phyloP scores from a whole-genome alignment of 1,284 basidiomycete species.

The Agaricales sp. region DNA sequence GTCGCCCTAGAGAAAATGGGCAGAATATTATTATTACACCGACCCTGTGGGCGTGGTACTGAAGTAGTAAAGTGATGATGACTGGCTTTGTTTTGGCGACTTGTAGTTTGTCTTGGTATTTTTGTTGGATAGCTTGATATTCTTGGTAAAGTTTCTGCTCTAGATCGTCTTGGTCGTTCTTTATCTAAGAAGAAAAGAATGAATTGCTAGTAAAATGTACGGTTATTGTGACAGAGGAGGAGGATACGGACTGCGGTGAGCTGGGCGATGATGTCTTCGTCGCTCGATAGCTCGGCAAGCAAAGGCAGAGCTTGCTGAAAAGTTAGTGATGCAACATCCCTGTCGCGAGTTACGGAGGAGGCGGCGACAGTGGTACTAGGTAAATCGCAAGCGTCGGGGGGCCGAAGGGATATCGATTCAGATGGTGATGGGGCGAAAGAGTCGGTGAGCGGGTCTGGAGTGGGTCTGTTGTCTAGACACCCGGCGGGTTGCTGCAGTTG shows the following conservation, averaged over 20 bases:
- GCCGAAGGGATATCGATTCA: no score
- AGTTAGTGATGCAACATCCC: conserved; percentile 36
- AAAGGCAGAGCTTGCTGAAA: conserved; percentile 58
- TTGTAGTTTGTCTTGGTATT: conserved; percentile 61
- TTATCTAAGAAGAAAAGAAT: conserved; percentile 26
- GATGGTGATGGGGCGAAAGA: no score
- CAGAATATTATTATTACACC: conserved; percentile 9
- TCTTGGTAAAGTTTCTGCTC: conserved; percentile 60
- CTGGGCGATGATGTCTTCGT: conserved; percentile 34
- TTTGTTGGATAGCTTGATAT: conserved; percentile 43
- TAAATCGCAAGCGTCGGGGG: no score
- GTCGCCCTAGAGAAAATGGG: conserved; percentile 38
- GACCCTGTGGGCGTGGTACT: conserved; percentile 1
- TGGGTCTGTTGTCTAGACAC: no score
- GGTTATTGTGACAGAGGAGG: no score
- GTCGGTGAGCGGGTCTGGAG: no score
- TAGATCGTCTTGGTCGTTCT: conserved; percentile 52
- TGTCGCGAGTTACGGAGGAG: conserved; percentile 22
- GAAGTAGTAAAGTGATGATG: conserved; percentile 4
- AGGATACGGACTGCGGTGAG: conserved; percentile 35
- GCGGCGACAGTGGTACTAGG: no score
- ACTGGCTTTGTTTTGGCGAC: conserved; percentile 54
- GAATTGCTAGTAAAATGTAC: conserved; percentile 6
- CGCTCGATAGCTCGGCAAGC: conserved; percentile 41
- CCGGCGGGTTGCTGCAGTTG: no score